Evolutionary conservation across 2,329 filamentous ascomycete species (phyloP), one percentile per base, ranked within the genome.

Genomic region (Fusarium verrucosum): DNA sequence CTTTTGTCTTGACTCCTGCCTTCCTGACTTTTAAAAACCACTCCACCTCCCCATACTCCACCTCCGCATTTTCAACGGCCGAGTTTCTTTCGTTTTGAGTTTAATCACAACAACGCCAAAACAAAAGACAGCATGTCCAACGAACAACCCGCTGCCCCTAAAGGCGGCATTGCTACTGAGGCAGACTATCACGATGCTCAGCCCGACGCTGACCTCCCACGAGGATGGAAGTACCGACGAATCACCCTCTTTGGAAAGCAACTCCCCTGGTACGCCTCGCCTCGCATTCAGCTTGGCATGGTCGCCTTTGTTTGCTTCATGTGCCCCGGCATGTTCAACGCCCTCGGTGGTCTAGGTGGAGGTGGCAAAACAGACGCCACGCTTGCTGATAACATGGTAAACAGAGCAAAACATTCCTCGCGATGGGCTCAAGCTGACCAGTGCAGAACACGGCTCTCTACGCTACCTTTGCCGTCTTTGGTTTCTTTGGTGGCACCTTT

Each of bases 261-360:
- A 2, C 22, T 67, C 7, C 67, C 69, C 6, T 92, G 87, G 83
- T 93, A 90, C 75, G 90, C 90, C 14, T 92, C 90, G 59, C 90
- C 91, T 6, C 85, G 87, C 72, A 79, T 87, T 38, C 90, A 93
- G 78, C 82, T 93, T 26, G 72, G 89, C 62, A 84, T 92, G 81
- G 89, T 93, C 44, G 77, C 78, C 25, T 74, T 80, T 64, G 78
- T 80, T 45, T 80, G 78, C 69, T 80, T 91, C 80, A 74, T 91
- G 64, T 91, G 89, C 72, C 89, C 88, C 1, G 88, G 88, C 70
- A 89, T 91, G 87, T 91, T 86, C 80, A 91, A 91, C 71, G 87
- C 88, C 7, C 80, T 91, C 50, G 80, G 80, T 57, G 88, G 88
- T 52, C 77, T 91, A 19, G 88, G 88, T 50, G 88, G 87, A 50